A percentile compares a stretch with the other conserved stretches of the same genome.
Conservation (phyloP, 2,329 filamentous ascomycete genomes). For the Botryotinia convoluta region DNA sequence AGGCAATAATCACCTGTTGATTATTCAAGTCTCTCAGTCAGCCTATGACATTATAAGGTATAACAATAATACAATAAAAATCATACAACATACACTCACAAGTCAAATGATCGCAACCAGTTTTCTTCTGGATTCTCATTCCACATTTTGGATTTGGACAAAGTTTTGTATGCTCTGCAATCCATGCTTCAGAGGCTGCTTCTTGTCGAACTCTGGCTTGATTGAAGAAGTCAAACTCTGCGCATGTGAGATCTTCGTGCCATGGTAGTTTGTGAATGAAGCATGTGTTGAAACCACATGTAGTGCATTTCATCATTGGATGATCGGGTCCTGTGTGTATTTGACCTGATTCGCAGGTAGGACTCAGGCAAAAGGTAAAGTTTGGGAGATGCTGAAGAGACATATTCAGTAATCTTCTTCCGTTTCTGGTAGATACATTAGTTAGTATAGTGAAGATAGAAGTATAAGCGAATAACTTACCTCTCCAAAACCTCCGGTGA, state of each 20-base stretch:
- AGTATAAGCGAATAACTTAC: not conserved
- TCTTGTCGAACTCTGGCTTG: not conserved
- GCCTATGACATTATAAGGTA: too few relatives aligned
- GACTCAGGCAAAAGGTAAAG: not conserved
- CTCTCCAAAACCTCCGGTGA: not conserved
- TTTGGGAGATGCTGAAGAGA: slow-evolving; percentile 1
- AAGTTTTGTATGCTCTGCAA: not conserved
- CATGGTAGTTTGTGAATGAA: slow-evolving; percentile 8
- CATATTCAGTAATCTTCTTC: not conserved
- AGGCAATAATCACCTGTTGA: not conserved
- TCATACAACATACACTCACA: not conserved
- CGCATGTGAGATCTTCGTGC: slow-evolving; percentile 6
- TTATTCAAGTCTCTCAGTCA: not conserved
- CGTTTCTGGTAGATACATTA: not conserved
- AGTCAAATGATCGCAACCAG: not conserved
- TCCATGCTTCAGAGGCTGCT: slow-evolving; percentile 1
- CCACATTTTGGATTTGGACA: slow-evolving; percentile 5
- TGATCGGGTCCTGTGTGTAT: not conserved
- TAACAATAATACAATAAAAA: not conserved
- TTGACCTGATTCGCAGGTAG: not conserved
- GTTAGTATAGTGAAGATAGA: not conserved
- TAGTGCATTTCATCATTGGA: slow-evolving; percentile 8
- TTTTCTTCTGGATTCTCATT: slow-evolving; percentile 1
- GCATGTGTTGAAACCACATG: slow-evolving; percentile 10
- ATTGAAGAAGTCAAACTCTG: not conserved